A percentile compares a stretch with the other conserved stretches of the same genome.
These are phyloP conservation scores for Monosporozyma aerobia DNA, from an alignment of 805 yeast species.

Conservation along the genomic window DNA sequence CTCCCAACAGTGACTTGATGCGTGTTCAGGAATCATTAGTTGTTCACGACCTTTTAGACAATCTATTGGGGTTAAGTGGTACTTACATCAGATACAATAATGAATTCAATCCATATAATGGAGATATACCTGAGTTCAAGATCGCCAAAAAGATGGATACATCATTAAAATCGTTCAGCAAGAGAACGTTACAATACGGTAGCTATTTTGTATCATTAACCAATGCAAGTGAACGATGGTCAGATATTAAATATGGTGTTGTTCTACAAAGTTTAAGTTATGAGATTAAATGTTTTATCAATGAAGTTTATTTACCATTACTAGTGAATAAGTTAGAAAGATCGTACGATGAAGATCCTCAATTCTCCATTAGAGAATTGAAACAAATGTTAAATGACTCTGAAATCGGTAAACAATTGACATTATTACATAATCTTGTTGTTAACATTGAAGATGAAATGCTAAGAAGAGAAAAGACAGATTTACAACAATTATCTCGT, in stretches of 20 bases:
- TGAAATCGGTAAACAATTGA: conserved; percentile 33
- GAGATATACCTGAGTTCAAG: conserved; percentile 54
- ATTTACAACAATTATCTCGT: conserved; percentile 41
- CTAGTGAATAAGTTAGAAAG: conserved; percentile 40
- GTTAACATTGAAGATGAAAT: conserved; percentile 41
- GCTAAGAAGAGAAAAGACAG: conserved; percentile 31
- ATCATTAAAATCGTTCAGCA: conserved; percentile 60
- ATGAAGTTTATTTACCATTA: conserved; percentile 29
- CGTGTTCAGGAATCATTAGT: conserved; percentile 66
- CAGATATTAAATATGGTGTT: conserved; percentile 50
- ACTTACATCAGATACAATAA: conserved; percentile 61
- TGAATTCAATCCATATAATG: conserved; percentile 41
- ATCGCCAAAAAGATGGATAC: conserved; percentile 66
- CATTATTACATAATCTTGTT: conserved; percentile 50
- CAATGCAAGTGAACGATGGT: conserved; percentile 53
- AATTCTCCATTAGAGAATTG: conserved; percentile 51
- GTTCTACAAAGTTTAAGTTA: conserved; percentile 66
- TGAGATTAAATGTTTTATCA: conserved; percentile 41
- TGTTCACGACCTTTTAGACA: conserved; percentile 57
- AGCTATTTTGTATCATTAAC: conserved; percentile 50
- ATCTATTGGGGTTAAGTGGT: conserved; percentile 70
- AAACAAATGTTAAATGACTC: conserved; percentile 40
- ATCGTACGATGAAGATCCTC: conserved; percentile 39
- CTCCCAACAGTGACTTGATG: conserved; percentile 26
- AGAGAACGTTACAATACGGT: conserved; percentile 52